Evolutionary conservation across 2,329 filamentous ascomycete genomes (phyloP), one percentile per base, ranked within the genome.

Genomic region (Penicillium sp.): DNA sequence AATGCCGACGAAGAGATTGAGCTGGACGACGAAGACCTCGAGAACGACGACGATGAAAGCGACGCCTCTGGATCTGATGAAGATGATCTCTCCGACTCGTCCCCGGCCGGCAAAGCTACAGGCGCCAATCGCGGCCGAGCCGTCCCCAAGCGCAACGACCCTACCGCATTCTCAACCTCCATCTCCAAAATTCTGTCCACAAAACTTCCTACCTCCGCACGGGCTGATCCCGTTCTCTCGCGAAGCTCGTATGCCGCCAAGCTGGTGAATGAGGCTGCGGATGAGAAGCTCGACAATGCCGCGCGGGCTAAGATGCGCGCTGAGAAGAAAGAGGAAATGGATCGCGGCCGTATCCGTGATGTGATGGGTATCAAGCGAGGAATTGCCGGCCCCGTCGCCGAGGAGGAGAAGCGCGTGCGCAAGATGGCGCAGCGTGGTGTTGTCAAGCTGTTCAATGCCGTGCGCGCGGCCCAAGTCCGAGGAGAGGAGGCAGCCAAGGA

Each of bases 371-470:
- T 89, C 59, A 80, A 84, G 67, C 78, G 82, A 27, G 77, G 71
- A 5, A 79, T 82, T 62, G 77, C 77, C 5, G 84, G 82, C 6
- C 76, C 78, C 4, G 79, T 85, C 8, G 76, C 82, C 17, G 90
- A 89, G 70, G 84, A 87, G 67, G 93, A 97, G 80, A 89, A 87
- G 78, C 81, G 86, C 62, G 75, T 97, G 70, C 86, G 90, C 69
- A 94, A 96, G 80, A 91, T 90, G 49, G 93, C 93, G 45, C 91
- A 97, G 77, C 84, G 91, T 54, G 93, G 93, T 84, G 94, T 99
- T 41, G 89, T 97, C 25, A 95, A 93, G 80, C 81, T 99, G 58
- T 99, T 99, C 78, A 97, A 97, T 74, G 94, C 94, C 0, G 92
- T 99, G 33, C 83, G 93, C 45, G 91, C 91, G 23, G 93, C 94